phyloP scores from a whole-genome alignment of 805 yeast genomes.

The Starmera caribaea region DNA sequence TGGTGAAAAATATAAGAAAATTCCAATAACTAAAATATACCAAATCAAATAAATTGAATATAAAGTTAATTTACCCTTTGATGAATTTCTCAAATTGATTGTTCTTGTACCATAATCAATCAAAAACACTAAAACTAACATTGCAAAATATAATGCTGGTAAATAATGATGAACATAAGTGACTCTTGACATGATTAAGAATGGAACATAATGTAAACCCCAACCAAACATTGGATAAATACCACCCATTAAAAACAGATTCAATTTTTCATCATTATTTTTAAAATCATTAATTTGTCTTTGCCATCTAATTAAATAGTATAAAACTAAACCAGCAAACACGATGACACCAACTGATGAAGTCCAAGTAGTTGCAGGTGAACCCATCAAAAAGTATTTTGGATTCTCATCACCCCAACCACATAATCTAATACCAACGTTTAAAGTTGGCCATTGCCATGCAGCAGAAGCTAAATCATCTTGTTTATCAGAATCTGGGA shows the following conservation, averaged over 20 bases:
- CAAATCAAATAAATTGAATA: conserved; percentile 27
- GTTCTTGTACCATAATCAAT: conserved; percentile 32
- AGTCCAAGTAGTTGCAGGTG: conserved; percentile 73
- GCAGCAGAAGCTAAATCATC: conserved; percentile 65
- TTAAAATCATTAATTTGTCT: conserved; percentile 63
- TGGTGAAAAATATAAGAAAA: conserved; percentile 53
- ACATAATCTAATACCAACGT: conserved; percentile 68
- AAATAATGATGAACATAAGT: conserved; percentile 80
- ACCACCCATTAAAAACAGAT: conserved; percentile 59
- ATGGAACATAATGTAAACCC: conserved; percentile 71
- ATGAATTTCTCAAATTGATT: conserved; percentile 11
- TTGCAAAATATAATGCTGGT: conserved; percentile 75
- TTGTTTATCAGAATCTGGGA: conserved; percentile 67
- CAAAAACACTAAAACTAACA: conserved; percentile 44
- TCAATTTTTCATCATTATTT: conserved; percentile 31
- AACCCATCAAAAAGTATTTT: conserved; percentile 63
- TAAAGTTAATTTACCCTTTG: conserved; percentile 17
- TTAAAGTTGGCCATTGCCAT: conserved; percentile 87
- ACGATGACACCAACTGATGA: conserved; percentile 51
- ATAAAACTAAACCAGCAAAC: conserved; percentile 34
- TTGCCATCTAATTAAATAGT: conserved; percentile 53
- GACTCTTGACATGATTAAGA: conserved; percentile 75
- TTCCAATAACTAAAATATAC: conserved; percentile 34
- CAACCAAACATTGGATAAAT: conserved; percentile 73
- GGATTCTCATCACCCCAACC: conserved; percentile 52